Evolutionary conservation across 441 rosid genomes (phyloP), one percentile per base, ranked within the genome.

Genomic region (Viola pubescens): DNA sequence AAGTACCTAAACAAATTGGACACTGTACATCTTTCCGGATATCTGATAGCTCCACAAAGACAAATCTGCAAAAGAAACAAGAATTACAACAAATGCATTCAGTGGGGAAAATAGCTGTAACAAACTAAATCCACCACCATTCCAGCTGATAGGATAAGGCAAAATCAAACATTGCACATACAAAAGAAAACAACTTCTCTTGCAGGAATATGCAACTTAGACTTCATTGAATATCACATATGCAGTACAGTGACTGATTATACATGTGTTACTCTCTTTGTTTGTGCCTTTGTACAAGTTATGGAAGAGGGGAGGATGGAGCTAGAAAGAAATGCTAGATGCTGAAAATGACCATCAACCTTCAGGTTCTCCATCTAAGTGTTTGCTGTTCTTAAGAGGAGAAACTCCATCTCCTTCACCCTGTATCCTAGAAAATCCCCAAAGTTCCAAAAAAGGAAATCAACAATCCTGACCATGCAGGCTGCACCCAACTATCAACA

Each of bases 1-100:
- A 59, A 67, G 70, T 80, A 92, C 97, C 98, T 64, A 92, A 78
- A 73, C 98, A 92, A 68, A 92, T 92, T 37, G 98, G 92, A 72
- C 98, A 92, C 12, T 89, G 95, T 48, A 92, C 95, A 61, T 83
- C 88, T 70, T 72, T 87, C 59, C 97, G 96, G 62, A 92, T 77
- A 34, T 86, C 88, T 7, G 81, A 76, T 55, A 89, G 82, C 64
- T 87, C 85, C 59, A 87, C 76, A 48, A 67, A 64, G 69, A 84
- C 75, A 80, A 63, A 83, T 73, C 98, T 92, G 91, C 83, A 78
- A 75, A 40, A 61, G 12, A 74, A 75, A 74, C 68, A 38, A 58
- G 10, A 62, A 14, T 51, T 53, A 54, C 56, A 51, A 54, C 45
- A 74, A 58, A 45, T 45, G 26, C 4, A 45, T 63, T 49, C 2